Evolutionary conservation across 2,329 filamentous ascomycete genomes (phyloP), one percentile per base, ranked within the genome.

Genomic region (Periconia macrospinosa): DNA sequence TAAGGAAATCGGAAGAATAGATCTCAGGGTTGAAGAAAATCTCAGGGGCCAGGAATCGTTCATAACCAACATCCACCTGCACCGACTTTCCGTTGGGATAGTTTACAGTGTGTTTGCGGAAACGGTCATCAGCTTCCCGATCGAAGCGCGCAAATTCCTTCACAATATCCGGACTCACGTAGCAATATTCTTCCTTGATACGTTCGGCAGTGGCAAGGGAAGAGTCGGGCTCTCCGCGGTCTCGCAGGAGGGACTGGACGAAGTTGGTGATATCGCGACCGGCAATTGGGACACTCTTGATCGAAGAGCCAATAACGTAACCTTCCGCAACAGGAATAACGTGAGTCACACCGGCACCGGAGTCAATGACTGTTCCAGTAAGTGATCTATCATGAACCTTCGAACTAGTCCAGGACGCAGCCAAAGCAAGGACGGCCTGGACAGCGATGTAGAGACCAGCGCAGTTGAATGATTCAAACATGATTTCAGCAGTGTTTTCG

Each of bases 1-100:
- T 99, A 61, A 99, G 80, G 81, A 99, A 99, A 74, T 99, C 94
- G 62, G 93, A 97, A 57, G 91, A 96, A 83, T 97, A 97, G 69
- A 99, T 99, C 79, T 99, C 94, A 30, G 94, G 94, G 78, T 99
- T 99, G 86, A 99, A 99, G 79, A 99, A 99, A 71, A 99, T 99
- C 76, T 99, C 94, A 20, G 95, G 95, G 2, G 94, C 94, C 55
- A 99, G 83, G 83, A 99, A 99, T 33, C 94, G 90, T 76, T 99
- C 94, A 78, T 97, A 99, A 49, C 94, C 94, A 49, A 99, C 90
- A 68, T 99, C 95, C 45, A 99, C 91, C 1, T 81, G 84, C 19
- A 93, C 87, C 65, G 90, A 87, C 64, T 90, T 88, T 58, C 94
- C 94, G 65, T 92, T 93, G 23, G 92, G 88, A 55, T 94, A 87